phyloP scores from a whole-genome alignment of 1,284 basidiomycete genomes.

The Heterobasidion irregulare region DNA sequence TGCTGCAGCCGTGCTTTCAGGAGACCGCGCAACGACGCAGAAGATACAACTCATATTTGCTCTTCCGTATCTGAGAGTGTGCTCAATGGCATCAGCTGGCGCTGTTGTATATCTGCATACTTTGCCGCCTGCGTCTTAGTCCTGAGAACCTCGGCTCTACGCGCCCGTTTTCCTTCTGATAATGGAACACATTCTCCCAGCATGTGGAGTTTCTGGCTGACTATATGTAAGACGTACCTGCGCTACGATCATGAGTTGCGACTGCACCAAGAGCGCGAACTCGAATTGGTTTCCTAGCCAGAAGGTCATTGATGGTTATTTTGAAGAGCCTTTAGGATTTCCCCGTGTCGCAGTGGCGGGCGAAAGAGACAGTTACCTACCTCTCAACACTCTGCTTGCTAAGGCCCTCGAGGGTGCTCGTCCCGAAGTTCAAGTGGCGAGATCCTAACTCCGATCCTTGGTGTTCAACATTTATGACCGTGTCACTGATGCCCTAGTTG shows the following conservation, averaged over 20 bases:
- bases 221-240: conserved; percentile 51
- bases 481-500: too few species aligned
- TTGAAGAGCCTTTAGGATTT: too few species aligned
- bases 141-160: conserved; percentile 50
- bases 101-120: conserved; percentile 70
- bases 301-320: conserved; percentile 29
- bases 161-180: conserved; percentile 75
- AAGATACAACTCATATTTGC: conserved; percentile 45
- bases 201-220: conserved; percentile 81
- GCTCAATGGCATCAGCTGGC: conserved; percentile 45
- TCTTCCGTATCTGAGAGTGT: conserved; percentile 5
- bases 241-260: conserved; percentile 73
- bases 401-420: too few species aligned
- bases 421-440: too few species aligned
- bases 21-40: not conserved
- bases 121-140: conserved; percentile 50
- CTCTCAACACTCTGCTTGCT: too few species aligned
- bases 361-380: too few species aligned
- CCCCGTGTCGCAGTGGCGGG: too few species aligned
- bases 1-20: conserved; percentile 39
- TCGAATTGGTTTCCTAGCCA: conserved; percentile 82
- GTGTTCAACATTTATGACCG: too few species aligned
- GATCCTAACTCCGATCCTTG: too few species aligned
- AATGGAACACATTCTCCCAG: conserved; percentile 71
- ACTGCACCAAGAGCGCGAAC: conserved; percentile 66